Evolutionary conservation across 2,329 filamentous ascomycete genomes (phyloP).

Genomic region (Salinomyces thailandicus): DNA sequence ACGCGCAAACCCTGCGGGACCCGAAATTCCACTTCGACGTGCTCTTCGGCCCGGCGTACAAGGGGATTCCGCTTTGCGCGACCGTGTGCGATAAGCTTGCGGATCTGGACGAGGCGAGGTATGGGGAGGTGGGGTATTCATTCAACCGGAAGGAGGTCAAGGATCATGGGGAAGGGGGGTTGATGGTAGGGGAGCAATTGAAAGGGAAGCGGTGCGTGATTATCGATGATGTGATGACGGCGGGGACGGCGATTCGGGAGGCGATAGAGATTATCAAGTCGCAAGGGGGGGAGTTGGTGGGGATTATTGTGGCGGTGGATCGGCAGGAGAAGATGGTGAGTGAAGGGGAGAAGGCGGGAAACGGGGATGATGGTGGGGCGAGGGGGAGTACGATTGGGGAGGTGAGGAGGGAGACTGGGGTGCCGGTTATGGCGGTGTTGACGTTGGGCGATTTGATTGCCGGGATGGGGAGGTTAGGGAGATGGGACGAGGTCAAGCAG

Average conservation of each 20-base stretch:
- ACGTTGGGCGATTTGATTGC: slow-evolving; percentile 67
- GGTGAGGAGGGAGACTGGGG: slow-evolving; percentile 69
- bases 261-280: slow-evolving; percentile 79
- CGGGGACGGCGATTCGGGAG: slow-evolving; percentile 86
- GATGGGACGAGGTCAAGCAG: slow-evolving; percentile 38
- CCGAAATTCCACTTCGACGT: slow-evolving; percentile 59
- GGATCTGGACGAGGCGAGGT: slow-evolving; percentile 54
- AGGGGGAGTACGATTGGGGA: slow-evolving; percentile 76
- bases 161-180: slow-evolving; percentile 88
- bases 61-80: slow-evolving; percentile 85
- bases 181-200: slow-evolving; percentile 77
- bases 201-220: slow-evolving; percentile 80
- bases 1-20: slow-evolving; percentile 33
- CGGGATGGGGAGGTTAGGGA: slow-evolving; percentile 34
- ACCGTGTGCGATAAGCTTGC: slow-evolving; percentile 66
- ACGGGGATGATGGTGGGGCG: slow-evolving; percentile 54
- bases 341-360: slow-evolving; percentile 29
- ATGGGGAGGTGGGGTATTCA: slow-evolving; percentile 64
- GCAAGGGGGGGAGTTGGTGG: slow-evolving; percentile 74
- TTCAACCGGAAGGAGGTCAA: slow-evolving; percentile 97
- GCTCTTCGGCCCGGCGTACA: slow-evolving; percentile 90
- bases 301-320: slow-evolving; percentile 81
- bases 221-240: slow-evolving; percentile 94
- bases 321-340: slow-evolving; percentile 70
- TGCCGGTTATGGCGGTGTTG: slow-evolving; percentile 75